These are phyloP conservation scores for Orbilia blumenaviensis DNA, from an alignment of 2,329 filamentous ascomycete genomes.

Conservation along the genomic window DNA sequence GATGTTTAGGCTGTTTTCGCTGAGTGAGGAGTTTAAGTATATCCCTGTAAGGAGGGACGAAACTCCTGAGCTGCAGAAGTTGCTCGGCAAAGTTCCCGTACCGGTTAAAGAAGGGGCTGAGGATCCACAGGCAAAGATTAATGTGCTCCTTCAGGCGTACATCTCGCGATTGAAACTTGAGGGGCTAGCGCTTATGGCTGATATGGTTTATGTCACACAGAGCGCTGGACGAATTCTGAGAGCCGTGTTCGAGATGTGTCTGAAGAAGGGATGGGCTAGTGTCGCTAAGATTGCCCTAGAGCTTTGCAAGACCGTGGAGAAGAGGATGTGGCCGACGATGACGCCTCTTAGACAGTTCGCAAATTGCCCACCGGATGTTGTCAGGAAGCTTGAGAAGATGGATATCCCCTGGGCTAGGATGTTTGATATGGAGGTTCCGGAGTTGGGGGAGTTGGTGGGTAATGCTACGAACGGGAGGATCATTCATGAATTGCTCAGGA, in stretches of 20 bases:
- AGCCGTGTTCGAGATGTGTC: slow-evolving; percentile 94
- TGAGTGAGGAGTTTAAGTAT: slow-evolving; percentile 98
- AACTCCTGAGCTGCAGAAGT: slow-evolving; percentile 92
- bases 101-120: slow-evolving; percentile 98
- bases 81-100: slow-evolving; percentile 88
- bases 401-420: slow-evolving; percentile 93
- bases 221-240: slow-evolving; percentile 95
- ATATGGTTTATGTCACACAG: slow-evolving; percentile 98
- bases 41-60: slow-evolving; percentile 97
- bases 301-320: slow-evolving; percentile 98
- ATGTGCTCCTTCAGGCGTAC: slow-evolving; percentile 94
- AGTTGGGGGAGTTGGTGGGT: slow-evolving; percentile 56
- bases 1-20: slow-evolving; percentile 92
- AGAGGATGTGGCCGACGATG: slow-evolving; percentile 99
- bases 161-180: slow-evolving; percentile 95
- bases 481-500: slow-evolving; percentile 85
- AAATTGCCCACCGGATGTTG: slow-evolving; percentile 77
- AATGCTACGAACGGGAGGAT: slow-evolving; percentile 76
- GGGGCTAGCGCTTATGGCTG: slow-evolving; percentile 93
- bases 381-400: slow-evolving; percentile 92
- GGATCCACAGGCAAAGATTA: slow-evolving; percentile 96
- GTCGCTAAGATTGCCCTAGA: slow-evolving; percentile 92
- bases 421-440: slow-evolving; percentile 91
- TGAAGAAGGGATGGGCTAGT: slow-evolving; percentile 94
- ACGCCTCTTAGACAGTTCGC: slow-evolving; percentile 91